These are phyloP conservation scores for Gigaspora rosea DNA, from an alignment of 192 early-diverging fungal genomes.

Conservation along the genomic window DNA sequence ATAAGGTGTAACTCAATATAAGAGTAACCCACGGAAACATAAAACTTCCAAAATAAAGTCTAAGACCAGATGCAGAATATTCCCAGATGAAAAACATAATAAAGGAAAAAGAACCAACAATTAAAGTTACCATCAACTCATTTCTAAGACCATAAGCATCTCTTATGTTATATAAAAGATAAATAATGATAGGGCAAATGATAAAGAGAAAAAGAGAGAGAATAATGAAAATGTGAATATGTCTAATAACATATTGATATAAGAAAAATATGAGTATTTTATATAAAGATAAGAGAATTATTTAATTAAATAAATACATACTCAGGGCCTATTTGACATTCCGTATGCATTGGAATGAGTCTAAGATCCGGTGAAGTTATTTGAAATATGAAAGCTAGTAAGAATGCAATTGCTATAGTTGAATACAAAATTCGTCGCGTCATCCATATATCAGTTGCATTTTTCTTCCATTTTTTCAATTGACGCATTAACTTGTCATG, in stretches of 20 bases:
- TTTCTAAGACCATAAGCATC: conserved; percentile 28
- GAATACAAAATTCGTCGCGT: too few relatives aligned
- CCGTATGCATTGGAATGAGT: too few relatives aligned
- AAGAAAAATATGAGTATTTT: conserved; percentile 7
- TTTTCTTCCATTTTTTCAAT: too few relatives aligned
- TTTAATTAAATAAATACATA: too few relatives aligned
- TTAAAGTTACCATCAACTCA: conserved; percentile 12
- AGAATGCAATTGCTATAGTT: too few relatives aligned
- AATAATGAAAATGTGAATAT: not conserved
- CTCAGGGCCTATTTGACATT: too few relatives aligned
- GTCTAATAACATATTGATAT: not conserved
- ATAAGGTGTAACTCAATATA: conserved; percentile 19
- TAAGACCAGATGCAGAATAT: not conserved
- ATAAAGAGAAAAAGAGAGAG: not conserved
- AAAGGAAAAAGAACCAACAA: not conserved
- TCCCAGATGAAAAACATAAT: conserved; percentile 13
- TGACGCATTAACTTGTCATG: too few relatives aligned
- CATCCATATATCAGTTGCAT: too few relatives aligned
- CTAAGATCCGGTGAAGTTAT: too few relatives aligned
- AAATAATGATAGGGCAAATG: conserved; percentile 9
- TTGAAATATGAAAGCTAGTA: too few relatives aligned
- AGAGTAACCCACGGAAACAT: conserved; percentile 13
- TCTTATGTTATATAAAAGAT: not conserved
- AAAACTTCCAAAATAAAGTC: conserved; percentile 17
- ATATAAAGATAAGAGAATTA: not conserved